phyloP scores from a whole-genome alignment of 2,329 filamentous ascomycete genomes.

The Eutypella sp. region DNA sequence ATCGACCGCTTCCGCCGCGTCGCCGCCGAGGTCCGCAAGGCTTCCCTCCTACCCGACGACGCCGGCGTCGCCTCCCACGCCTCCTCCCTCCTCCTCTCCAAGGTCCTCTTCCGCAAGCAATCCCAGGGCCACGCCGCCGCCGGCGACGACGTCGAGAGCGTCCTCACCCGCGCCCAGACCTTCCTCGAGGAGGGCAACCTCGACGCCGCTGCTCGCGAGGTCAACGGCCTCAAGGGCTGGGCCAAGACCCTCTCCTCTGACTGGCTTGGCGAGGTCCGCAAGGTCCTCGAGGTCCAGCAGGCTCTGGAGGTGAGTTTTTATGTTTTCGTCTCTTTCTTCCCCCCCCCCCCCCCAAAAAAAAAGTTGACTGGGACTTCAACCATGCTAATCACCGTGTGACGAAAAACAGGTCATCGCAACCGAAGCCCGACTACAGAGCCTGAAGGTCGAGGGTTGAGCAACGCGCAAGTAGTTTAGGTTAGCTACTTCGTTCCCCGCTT shows the following conservation, averaged over 20 bases:
- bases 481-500: too few relatives aligned
- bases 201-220: conserved; percentile 86
- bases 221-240: conserved; percentile 91
- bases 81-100: conserved; percentile 82
- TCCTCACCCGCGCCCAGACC: conserved; percentile 83
- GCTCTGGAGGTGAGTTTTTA: conserved; percentile 78
- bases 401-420: conserved; percentile 24
- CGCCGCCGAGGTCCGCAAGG: conserved; percentile 88
- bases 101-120: conserved; percentile 94
- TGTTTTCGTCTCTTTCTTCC: not conserved
- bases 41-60: conserved; percentile 83
- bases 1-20: conserved; percentile 96
- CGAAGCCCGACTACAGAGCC: conserved; percentile 23
- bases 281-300: conserved; percentile 91
- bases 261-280: conserved; percentile 86
- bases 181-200: conserved; percentile 89
- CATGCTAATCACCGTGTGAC: too few relatives aligned
- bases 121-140: conserved; percentile 56
- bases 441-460: conserved; percentile 13
- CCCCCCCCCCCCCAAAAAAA: not conserved
- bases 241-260: conserved; percentile 91
- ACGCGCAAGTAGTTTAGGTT: too few relatives aligned
- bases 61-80: conserved; percentile 93
- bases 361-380: conserved; percentile 8
- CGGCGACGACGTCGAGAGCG: conserved; percentile 88